A percentile compares a stretch with the other conserved stretches of the same genome.
Conservation (phyloP, 768 basidiomycete genomes). For the Lactarius psammicola region DNA sequence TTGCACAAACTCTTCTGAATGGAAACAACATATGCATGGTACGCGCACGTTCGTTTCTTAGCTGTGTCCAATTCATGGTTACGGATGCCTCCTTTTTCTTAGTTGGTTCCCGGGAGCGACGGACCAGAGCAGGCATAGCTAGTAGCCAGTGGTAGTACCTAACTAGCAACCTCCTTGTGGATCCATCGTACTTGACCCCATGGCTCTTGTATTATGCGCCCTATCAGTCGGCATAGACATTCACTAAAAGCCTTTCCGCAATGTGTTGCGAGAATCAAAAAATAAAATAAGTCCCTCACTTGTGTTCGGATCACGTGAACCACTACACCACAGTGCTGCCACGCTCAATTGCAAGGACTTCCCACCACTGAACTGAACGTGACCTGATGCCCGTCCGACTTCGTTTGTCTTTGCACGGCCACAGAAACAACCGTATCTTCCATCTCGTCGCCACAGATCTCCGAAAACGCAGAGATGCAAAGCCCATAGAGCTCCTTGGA, state of each 20-base stretch:
- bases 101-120: constrained; percentile 71
- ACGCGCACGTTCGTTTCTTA: constrained; percentile 17
- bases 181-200: background rate
- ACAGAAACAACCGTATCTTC: constrained; percentile 69
- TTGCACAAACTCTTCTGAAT: constrained; percentile 87
- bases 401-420: constrained; percentile 81
- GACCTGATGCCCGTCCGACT: constrained; percentile 78
- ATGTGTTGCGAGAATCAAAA: too few relatives aligned
- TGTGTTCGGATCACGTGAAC: background rate
- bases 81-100: background rate
- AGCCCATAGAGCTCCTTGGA: constrained; percentile 85
- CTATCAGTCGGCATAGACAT: background rate
- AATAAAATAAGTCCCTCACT: background rate
- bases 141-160: background rate
- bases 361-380: background rate
- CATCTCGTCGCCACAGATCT: constrained; percentile 84
- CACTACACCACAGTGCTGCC: background rate
- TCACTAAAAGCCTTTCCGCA: background rate
- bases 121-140: constrained; percentile 48
- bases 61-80: background rate
- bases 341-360: background rate
- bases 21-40: constrained; percentile 98
- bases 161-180: background rate
- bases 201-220: background rate
- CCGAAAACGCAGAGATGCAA: constrained; percentile 70